A percentile compares a stretch with the other conserved stretches of the same genome.
phyloP scores from a whole-genome alignment of 495 filamentous ascomycete species.

The Penicillium subrubescens region DNA sequence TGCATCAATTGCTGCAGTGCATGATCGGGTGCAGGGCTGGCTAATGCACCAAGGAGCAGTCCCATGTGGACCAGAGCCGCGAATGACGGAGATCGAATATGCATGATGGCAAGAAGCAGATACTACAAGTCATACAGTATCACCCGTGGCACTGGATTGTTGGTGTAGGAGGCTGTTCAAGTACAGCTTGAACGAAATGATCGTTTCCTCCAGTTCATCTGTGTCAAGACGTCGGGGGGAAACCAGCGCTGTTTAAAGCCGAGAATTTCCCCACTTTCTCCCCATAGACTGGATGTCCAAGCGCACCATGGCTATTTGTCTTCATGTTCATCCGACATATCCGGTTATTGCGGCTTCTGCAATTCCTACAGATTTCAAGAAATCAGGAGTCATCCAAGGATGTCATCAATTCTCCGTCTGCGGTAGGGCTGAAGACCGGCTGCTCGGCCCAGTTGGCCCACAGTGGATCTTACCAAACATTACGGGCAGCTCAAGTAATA shows the following conservation, averaged over 20 bases:
- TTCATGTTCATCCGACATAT: background rate
- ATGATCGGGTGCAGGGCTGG: constrained; percentile 15
- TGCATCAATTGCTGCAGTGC: constrained; percentile 15
- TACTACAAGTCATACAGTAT: background rate
- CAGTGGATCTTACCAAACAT: background rate
- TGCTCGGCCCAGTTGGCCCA: background rate
- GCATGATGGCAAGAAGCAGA: background rate
- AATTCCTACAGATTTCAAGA: background rate
- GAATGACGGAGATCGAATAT: background rate
- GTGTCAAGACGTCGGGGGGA: background rate
- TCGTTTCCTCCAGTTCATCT: background rate
- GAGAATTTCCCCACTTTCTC: background rate
- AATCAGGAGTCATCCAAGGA: background rate
- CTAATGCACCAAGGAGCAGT: constrained; percentile 3
- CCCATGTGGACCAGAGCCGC: constrained; percentile 4
- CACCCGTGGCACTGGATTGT: background rate
- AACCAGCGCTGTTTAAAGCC: background rate
- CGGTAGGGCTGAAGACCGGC: background rate
- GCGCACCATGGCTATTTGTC: background rate
- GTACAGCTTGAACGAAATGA: background rate
- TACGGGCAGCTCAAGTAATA: background rate
- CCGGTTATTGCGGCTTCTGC: background rate
- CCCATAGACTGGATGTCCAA: background rate
- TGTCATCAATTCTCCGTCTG: background rate
- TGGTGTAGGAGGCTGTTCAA: background rate